phyloP scores from a whole-genome alignment of 2,329 filamentous ascomycete genomes.

The Trichocomaceae sp. region DNA sequence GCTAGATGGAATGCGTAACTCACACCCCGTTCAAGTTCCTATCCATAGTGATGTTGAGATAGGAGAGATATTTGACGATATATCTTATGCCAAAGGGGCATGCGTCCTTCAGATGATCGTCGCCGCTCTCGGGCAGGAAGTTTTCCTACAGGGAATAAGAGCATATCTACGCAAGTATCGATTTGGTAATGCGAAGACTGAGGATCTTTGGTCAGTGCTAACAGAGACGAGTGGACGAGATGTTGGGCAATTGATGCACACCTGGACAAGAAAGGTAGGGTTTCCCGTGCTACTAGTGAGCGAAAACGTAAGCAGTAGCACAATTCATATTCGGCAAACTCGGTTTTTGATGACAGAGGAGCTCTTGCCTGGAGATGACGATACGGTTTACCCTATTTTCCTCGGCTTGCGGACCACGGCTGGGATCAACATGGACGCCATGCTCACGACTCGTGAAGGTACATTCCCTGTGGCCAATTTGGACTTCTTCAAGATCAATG shows the following conservation, averaged over 20 bases:
- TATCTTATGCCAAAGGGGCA: constrained; percentile 94
- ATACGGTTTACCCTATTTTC: constrained; percentile 92
- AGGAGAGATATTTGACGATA: constrained; percentile 95
- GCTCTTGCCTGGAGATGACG: constrained; percentile 80
- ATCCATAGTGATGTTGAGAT: constrained; percentile 90
- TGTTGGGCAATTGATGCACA: constrained; percentile 78
- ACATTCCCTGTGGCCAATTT: constrained; percentile 59
- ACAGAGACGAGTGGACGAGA: constrained; percentile 82
- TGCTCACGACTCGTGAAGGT: constrained; percentile 64
- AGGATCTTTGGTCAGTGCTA: constrained; percentile 82
- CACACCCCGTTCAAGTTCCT: constrained; percentile 91
- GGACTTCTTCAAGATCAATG: constrained; percentile 92
- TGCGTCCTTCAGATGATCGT: constrained; percentile 95
- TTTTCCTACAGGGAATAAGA: constrained; percentile 86
- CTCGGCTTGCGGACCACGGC: constrained; percentile 73
- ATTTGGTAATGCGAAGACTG: constrained; percentile 83
- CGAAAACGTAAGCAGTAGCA: constrained; percentile 71
- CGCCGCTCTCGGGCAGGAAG: constrained; percentile 77
- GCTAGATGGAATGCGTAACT: constrained; percentile 81
- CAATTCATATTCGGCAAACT: constrained; percentile 72
- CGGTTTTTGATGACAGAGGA: constrained; percentile 90
- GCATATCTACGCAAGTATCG: constrained; percentile 82
- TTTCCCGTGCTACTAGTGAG: constrained; percentile 83
- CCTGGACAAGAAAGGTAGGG: constrained; percentile 93
- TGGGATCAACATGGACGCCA: constrained; percentile 58